A percentile compares a stretch with the other conserved stretches of the same genome.
phyloP scores from a whole-genome alignment of 2,329 filamentous ascomycete species.

The Aspergillus sp. region DNA sequence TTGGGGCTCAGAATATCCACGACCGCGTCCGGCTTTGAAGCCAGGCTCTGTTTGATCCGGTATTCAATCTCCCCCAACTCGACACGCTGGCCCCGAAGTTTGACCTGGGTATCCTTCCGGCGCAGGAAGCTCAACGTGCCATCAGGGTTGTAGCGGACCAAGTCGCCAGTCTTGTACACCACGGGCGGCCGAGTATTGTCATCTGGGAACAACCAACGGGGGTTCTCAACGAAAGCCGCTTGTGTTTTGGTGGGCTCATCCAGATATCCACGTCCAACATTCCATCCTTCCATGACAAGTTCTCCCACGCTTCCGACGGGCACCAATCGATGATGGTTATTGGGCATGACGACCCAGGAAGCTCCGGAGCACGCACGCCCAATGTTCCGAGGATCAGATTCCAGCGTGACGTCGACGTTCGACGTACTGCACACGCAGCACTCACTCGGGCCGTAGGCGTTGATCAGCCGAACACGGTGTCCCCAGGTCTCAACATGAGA shows the following conservation, averaged over 20 bases:
- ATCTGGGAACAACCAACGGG: conserved; percentile 2
- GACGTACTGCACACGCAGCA: conserved; percentile 8
- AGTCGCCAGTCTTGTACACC: conserved; percentile 24
- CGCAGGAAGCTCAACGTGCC: conserved; percentile 17
- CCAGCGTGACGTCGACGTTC: not conserved
- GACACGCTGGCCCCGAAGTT: conserved; percentile 29
- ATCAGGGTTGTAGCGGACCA: conserved; percentile 18
- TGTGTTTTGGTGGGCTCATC: conserved; percentile 6
- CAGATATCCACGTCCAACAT: conserved; percentile 7
- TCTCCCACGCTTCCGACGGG: conserved; percentile 16
- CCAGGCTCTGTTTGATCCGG: conserved; percentile 26
- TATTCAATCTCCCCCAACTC: conserved; percentile 30
- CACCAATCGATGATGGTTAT: conserved; percentile 19
- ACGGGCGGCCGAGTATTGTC: conserved; percentile 2
- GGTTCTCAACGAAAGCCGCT: conserved; percentile 5
- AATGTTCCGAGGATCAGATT: conserved; percentile 8
- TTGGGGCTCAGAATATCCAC: conserved; percentile 50
- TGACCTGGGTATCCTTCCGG: conserved; percentile 30
- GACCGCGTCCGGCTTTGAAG: conserved; percentile 41
- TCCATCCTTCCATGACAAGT: conserved; percentile 27
- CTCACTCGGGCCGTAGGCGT: conserved; percentile 35
- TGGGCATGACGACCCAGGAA: conserved; percentile 27
- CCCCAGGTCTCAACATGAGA: conserved; percentile 11
- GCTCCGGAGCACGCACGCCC: conserved; percentile 11
- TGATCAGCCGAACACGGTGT: conserved; percentile 6